A percentile compares a stretch with the other conserved stretches of the same genome.
Conservation (phyloP, 2,329 filamentous ascomycete species). For the Bimuria novae-zelandiae region DNA sequence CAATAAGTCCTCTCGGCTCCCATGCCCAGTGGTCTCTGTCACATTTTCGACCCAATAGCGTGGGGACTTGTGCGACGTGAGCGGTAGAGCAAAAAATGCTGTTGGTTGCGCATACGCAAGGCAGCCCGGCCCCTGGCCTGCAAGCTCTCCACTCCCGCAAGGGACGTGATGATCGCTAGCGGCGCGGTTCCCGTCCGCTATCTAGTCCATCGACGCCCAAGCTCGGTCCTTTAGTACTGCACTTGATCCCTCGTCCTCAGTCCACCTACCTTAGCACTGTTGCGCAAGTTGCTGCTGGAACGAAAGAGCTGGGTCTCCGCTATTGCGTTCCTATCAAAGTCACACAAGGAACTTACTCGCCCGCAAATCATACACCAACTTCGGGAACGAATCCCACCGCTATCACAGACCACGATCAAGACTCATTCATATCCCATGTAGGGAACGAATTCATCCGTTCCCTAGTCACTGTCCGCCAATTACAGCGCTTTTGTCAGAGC, state of each 20-base stretch:
- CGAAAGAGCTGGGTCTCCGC: conserved; percentile 28
- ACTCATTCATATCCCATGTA: conserved; percentile 39
- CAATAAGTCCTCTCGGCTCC: conserved; percentile 25
- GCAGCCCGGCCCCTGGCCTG: conserved; percentile 39
- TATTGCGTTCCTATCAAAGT: conserved; percentile 18
- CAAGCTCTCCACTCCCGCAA: conserved; percentile 34
- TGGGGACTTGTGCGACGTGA: conserved; percentile 28
- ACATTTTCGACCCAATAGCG: conserved; percentile 47
- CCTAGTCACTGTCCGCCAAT: conserved; percentile 27
- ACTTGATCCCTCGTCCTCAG: conserved; percentile 13
- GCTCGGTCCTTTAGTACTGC: too few relatives aligned
- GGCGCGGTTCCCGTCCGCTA: conserved; percentile 35
- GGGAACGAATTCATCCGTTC: conserved; percentile 25
- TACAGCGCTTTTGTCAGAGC: conserved; percentile 20
- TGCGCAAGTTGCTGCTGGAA: conserved; percentile 16
- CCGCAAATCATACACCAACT: conserved; percentile 29
- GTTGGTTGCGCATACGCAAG: conserved; percentile 39
- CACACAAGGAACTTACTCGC: conserved; percentile 25
- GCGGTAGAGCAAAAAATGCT: conserved; percentile 42
- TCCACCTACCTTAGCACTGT: conserved; percentile 10
- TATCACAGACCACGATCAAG: conserved; percentile 28
- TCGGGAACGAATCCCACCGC: conserved; percentile 36
- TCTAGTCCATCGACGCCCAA: conserved; percentile 22
- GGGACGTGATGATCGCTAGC: conserved; percentile 38
- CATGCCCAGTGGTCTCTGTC: conserved; percentile 36